Percentiles rank a stretch among this genome's conserved stretches.
phyloP scores from a whole-genome alignment of 345 rosid genomes.

The Passiflora organensis region DNA sequence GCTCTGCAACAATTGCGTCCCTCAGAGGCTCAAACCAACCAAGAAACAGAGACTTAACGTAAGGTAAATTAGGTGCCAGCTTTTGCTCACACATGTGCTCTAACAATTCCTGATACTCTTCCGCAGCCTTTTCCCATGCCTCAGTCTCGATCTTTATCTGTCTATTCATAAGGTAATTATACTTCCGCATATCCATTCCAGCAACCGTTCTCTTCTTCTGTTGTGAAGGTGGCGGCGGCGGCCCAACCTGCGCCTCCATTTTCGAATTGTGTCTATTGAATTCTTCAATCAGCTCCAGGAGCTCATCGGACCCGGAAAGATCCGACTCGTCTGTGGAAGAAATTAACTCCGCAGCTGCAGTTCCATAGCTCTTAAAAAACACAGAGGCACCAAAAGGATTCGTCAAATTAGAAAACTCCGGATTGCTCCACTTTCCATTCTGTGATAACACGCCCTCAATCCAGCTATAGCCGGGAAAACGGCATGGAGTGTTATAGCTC shows the following conservation, averaged over 20 bases:
- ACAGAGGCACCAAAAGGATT: slow-evolving; percentile 14
- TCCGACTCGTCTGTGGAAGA: slow-evolving; percentile 66
- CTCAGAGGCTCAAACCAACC: slow-evolving; percentile 96
- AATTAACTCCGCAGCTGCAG: slow-evolving; percentile 56
- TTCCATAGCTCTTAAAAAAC: slow-evolving; percentile 35
- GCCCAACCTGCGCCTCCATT: slow-evolving; percentile 18
- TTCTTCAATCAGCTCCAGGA: slow-evolving; percentile 46
- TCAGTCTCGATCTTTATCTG: slow-evolving; percentile 86
- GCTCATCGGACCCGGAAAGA: slow-evolving; percentile 62
- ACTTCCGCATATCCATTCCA: slow-evolving; percentile 56
- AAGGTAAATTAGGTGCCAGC: slow-evolving; percentile 93
- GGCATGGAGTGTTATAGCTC: too few species aligned
- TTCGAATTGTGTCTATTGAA: slow-evolving; percentile 34
- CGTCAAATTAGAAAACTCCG: slow-evolving; percentile 11
- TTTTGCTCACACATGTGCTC: slow-evolving; percentile 89
- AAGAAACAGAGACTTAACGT: slow-evolving; percentile 71
- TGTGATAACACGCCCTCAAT: slow-evolving; percentile 16
- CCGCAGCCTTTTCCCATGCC: slow-evolving; percentile 87
- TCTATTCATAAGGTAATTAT: slow-evolving; percentile 44
- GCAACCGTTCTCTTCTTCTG: slow-evolving; percentile 47
- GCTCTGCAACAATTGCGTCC: slow-evolving; percentile 73
- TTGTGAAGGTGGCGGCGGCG: slow-evolving; percentile 2
- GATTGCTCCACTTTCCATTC: slow-evolving; percentile 14
- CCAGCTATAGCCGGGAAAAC: slow-evolving; percentile 16
- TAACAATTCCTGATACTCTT: slow-evolving; percentile 78